phyloP scores from a whole-genome alignment of 441 rosid genomes.

The Jatropha multifida region DNA sequence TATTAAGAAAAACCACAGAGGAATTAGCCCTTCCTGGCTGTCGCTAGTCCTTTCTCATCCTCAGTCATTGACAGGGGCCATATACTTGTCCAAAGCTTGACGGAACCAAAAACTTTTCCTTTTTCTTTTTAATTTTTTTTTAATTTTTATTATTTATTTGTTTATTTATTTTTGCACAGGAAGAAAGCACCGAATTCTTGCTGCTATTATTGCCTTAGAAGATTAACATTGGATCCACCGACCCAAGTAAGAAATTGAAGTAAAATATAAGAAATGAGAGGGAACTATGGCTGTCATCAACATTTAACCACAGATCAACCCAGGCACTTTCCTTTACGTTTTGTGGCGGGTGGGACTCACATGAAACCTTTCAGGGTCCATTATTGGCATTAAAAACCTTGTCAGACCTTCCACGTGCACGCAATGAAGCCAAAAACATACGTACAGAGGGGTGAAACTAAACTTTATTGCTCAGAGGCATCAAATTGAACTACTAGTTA shows the following conservation, averaged over 20 bases:
- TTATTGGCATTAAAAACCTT: conserved; percentile 1
- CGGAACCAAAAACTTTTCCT: background rate
- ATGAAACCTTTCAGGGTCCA: conserved; percentile 5
- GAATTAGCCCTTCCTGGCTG: background rate
- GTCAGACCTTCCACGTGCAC: conserved; percentile 10
- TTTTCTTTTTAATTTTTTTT: too few species aligned
- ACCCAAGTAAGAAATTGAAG: background rate
- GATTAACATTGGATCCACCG: background rate
- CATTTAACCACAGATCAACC: background rate
- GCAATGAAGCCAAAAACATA: background rate
- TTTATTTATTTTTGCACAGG: too few species aligned
- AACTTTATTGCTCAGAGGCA: background rate
- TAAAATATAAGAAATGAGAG: background rate
- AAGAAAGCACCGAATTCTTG: background rate
- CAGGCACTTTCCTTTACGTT: background rate
- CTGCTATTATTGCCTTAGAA: background rate
- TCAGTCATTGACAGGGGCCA: background rate
- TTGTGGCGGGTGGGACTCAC: conserved; percentile 4
- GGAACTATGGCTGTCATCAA: background rate
- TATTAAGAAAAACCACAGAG: background rate
- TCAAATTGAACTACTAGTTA: background rate
- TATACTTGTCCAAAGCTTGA: background rate
- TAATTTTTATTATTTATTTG: too few species aligned
- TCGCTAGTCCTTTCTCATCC: background rate
- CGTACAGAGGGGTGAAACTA: background rate